Percentiles rank a stretch among this genome's conserved stretches.
Conservation (phyloP, 306 rosid species). For the Senna siamea region DNA sequence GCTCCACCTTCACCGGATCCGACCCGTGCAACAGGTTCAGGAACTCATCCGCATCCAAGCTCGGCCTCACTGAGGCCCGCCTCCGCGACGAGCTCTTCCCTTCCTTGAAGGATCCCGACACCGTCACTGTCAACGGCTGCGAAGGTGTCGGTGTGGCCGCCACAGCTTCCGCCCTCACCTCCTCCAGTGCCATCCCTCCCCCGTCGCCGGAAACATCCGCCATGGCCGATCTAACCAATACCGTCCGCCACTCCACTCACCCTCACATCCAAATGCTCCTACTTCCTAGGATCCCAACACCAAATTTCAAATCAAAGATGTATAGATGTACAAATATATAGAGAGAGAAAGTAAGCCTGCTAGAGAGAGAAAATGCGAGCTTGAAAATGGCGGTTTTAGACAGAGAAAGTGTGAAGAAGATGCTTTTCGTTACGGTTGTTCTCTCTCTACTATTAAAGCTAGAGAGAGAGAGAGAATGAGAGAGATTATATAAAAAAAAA, state of each 20-base stretch:
- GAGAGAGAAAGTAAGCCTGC: conserved; percentile 17
- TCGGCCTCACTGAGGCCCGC: conserved; percentile 75
- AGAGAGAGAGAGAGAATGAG: conserved; percentile 39
- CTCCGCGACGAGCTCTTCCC: conserved; percentile 87
- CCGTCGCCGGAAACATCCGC: conserved; percentile 76
- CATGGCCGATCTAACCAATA: conserved; percentile 80
- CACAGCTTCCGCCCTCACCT: conserved; percentile 33
- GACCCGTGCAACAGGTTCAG: conserved; percentile 91
- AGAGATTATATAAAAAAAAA: conserved; percentile 33
- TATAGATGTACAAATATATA: conserved; percentile 2
- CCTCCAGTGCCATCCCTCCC: conserved; percentile 42
- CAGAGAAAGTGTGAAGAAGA: conserved; percentile 44
- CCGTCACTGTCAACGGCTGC: conserved; percentile 59
- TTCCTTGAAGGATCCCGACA: conserved; percentile 92
- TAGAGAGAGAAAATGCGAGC: conserved; percentile 36
- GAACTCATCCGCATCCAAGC: conserved; percentile 94
- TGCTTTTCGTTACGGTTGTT: conserved; percentile 42
- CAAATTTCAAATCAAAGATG: conserved; percentile 49
- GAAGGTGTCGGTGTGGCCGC: conserved; percentile 39
- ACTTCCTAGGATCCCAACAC: conserved; percentile 53
- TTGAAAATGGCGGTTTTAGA: conserved; percentile 39
- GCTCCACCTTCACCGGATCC: conserved; percentile 99
- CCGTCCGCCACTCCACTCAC: conserved; percentile 22
- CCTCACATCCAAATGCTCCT: conserved; percentile 71
- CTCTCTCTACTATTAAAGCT: conserved; percentile 63